Evolutionary conservation across 805 yeast genomes (phyloP).

Genomic region (Suhomyces prunicola): DNA sequence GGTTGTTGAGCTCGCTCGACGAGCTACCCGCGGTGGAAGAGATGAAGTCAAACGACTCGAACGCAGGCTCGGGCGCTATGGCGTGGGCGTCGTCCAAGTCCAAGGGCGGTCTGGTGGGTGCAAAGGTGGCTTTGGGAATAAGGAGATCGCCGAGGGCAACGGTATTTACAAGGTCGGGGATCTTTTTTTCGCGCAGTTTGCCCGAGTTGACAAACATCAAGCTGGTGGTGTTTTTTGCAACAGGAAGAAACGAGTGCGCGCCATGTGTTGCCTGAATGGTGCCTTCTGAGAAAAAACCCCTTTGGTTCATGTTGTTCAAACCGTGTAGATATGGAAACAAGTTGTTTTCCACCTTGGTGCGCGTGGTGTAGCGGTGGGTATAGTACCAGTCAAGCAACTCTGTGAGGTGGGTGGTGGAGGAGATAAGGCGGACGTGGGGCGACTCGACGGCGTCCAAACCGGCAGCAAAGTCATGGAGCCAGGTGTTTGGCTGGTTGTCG

Average conservation of each 20-base stretch:
- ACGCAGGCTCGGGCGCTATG: neutral
- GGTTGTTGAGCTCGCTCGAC: conserved; percentile 19
- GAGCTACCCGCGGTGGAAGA: neutral
- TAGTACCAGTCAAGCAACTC: conserved; percentile 10
- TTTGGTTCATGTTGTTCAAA: conserved; percentile 21
- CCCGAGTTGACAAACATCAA: conserved; percentile 11
- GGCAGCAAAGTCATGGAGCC: conserved; percentile 10
- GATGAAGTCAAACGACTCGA: conserved; percentile 2
- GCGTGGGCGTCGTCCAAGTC: neutral
- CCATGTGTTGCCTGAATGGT: conserved; percentile 6
- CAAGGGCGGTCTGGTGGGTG: neutral
- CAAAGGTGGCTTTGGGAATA: conserved; percentile 1
- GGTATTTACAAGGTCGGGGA: conserved; percentile 8
- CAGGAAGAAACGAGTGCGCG: neutral
- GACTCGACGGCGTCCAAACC: conserved; percentile 6
- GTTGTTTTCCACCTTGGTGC: neutral
- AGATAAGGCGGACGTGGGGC: conserved; percentile 7
- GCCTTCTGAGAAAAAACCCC: conserved; percentile 21
- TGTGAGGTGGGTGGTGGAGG: conserved; percentile 5
- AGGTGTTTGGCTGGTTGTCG: neutral
- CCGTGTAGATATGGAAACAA: conserved; percentile 39
- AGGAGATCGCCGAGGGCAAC: conserved; percentile 7
- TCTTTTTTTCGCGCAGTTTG: neutral
- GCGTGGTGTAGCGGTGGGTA: neutral
- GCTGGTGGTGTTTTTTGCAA: conserved; percentile 6